Evolutionary conservation across 108 stramenopile species (phyloP).

Genomic region (Fistulifera solaris): DNA sequence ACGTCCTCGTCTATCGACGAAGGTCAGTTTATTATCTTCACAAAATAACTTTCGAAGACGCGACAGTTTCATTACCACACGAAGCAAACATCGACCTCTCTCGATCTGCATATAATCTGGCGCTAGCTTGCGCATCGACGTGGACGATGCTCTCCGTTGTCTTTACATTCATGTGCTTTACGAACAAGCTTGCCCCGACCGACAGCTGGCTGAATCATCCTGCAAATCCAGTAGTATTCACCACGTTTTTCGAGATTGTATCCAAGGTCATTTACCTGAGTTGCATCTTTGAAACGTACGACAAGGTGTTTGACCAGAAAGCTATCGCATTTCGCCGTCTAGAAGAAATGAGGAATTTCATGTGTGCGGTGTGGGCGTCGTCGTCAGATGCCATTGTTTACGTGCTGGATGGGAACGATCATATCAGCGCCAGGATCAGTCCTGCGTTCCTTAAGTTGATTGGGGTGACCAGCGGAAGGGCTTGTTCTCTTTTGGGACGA

Average conservation of each 20-base stretch:
- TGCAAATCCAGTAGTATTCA: conserved; percentile 17
- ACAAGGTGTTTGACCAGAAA: conserved; percentile 32
- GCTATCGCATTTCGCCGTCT: conserved; percentile 33
- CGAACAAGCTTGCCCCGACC: not conserved
- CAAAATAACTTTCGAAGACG: not conserved
- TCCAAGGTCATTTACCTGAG: conserved; percentile 50
- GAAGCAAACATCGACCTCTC: conserved; percentile 1
- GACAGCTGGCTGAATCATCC: conserved; percentile 4
- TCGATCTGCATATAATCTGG: conserved; percentile 20
- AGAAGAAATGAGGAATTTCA: conserved; percentile 27
- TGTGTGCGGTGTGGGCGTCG: conserved; percentile 45
- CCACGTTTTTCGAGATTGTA: conserved; percentile 28
- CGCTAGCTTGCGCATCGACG: conserved; percentile 23
- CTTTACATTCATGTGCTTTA: conserved; percentile 19
- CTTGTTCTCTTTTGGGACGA: not conserved
- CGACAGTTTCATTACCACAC: not conserved
- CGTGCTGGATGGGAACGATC: conserved; percentile 19
- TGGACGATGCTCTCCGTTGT: conserved; percentile 39
- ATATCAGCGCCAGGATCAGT: conserved; percentile 36
- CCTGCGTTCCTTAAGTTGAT: conserved; percentile 19
- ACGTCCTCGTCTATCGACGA: conserved; percentile 5
- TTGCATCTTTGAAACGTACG: conserved; percentile 39
- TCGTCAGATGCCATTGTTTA: conserved; percentile 43
- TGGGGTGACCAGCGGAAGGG: not conserved
- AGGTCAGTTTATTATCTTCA: not conserved